Percentiles rank a stretch among this genome's conserved stretches.
phyloP scores from a whole-genome alignment of 306 rosid species.

The Pterocarpus macrocarpus region DNA sequence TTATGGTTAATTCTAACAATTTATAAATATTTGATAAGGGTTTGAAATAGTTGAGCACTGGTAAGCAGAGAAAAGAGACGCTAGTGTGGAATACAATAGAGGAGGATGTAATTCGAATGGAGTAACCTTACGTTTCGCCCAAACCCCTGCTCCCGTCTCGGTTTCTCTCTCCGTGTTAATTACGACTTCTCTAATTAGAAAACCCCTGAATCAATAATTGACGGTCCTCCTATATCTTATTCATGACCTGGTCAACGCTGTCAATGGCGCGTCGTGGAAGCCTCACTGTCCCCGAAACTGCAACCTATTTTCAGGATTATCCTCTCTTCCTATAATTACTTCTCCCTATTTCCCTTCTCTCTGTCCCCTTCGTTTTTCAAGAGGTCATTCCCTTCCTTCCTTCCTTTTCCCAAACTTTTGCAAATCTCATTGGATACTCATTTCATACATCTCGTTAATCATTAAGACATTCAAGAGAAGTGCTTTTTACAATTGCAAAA shows the following conservation, averaged over 20 bases:
- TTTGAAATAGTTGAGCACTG: background rate
- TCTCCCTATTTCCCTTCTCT: conserved; percentile 19
- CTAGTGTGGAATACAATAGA: background rate
- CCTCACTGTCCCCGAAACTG: conserved; percentile 39
- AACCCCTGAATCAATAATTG: background rate
- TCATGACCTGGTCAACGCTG: conserved; percentile 54
- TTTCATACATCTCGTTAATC: background rate
- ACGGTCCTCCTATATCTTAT: background rate
- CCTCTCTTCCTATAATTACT: conserved; percentile 47
- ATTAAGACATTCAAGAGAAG: background rate
- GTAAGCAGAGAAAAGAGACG: conserved; percentile 30
- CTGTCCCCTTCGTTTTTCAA: conserved; percentile 21
- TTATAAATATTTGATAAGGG: background rate
- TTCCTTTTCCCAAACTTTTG: background rate
- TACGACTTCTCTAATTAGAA: background rate
- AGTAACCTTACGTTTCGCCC: conserved; percentile 46
- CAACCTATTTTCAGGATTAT: conserved; percentile 50
- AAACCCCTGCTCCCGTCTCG: background rate
- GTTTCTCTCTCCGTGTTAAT: background rate
- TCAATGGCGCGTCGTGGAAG: conserved; percentile 39
- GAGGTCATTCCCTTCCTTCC: conserved; percentile 32
- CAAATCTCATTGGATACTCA: background rate
- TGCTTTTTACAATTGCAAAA: background rate
- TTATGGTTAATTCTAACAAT: background rate
- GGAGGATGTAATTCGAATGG: conserved; percentile 37